A percentile compares a stretch with the other conserved stretches of the same genome.
Conservation (phyloP, 371 early-diverging fungal species). For the Smittium culicis region DNA sequence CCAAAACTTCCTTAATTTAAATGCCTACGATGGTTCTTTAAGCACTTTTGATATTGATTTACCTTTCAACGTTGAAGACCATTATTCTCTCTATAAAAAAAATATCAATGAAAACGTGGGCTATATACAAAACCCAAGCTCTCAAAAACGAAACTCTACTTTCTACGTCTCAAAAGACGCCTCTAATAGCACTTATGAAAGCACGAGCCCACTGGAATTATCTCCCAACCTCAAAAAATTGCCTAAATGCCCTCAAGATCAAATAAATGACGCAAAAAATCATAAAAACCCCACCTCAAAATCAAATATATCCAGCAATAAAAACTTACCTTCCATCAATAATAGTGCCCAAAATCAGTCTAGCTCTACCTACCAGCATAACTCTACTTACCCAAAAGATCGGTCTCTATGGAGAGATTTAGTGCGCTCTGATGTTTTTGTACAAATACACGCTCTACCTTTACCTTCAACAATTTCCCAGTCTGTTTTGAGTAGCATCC, state of each 20-base stretch:
- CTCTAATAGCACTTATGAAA: neutral
- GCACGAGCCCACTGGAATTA: neutral
- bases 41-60: neutral
- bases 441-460: constrained; percentile 8
- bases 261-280: neutral
- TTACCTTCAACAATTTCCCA: constrained; percentile 9
- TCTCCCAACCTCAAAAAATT: neutral
- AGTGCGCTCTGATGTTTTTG: constrained; percentile 3
- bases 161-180: neutral
- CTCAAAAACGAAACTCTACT: neutral
- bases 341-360: neutral
- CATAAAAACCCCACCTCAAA: neutral
- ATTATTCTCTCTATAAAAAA: neutral
- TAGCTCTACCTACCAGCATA: neutral
- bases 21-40: neutral
- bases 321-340: neutral
- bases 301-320: neutral
- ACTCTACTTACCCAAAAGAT: neutral
- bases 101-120: neutral
- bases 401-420: constrained; percentile 3
- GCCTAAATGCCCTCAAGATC: neutral
- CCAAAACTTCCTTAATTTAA: neutral
- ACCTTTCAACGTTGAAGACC: neutral
- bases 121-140: neutral
- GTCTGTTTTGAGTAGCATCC: constrained; percentile 5